These are phyloP conservation scores for Phytophthora pluvialis DNA, from an alignment of 352 stramenopile genomes.

Conservation along the genomic window DNA sequence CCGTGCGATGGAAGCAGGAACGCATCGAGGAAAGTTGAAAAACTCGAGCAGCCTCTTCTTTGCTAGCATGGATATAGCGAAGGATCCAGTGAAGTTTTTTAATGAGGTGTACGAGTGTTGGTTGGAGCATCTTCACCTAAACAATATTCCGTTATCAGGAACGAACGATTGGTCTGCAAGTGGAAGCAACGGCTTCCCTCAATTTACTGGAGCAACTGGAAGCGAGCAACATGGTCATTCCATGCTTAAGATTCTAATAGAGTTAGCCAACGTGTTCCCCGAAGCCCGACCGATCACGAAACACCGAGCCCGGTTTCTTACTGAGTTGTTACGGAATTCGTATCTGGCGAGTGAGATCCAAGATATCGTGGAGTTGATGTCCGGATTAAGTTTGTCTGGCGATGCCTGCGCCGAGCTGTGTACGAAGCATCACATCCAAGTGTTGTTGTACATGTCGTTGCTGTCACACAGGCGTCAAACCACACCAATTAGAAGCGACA, in stretches of 20 bases:
- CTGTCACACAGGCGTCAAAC: conserved; percentile 53
- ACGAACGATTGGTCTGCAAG: conserved; percentile 45
- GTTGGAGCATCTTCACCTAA: conserved; percentile 75
- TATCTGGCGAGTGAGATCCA: conserved; percentile 61
- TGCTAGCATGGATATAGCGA: conserved; percentile 71
- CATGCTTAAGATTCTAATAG: conserved; percentile 76
- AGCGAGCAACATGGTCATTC: conserved; percentile 59
- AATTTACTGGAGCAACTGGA: conserved; percentile 28
- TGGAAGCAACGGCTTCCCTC: conserved; percentile 35
- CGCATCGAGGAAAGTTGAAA: conserved; percentile 51
- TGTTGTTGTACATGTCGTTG: conserved; percentile 71
- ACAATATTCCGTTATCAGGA: conserved; percentile 41
- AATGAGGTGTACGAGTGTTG: conserved; percentile 85
- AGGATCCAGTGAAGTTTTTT: conserved; percentile 68
- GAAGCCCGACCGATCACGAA: conserved; percentile 51
- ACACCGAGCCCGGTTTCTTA: conserved; percentile 59
- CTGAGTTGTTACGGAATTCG: conserved; percentile 57
- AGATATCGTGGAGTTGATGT: conserved; percentile 72
- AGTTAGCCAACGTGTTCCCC: conserved; percentile 65
- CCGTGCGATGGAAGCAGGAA: conserved; percentile 45
- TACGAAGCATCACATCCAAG: conserved; percentile 57
- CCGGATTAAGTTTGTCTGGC: conserved; percentile 52
- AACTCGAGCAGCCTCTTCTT: conserved; percentile 62
- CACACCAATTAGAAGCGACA: conserved; percentile 13
- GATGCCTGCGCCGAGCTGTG: conserved; percentile 52